Conservation (phyloP, 257 asterid genomes). For the Solanum megistacrolobum region DNA sequence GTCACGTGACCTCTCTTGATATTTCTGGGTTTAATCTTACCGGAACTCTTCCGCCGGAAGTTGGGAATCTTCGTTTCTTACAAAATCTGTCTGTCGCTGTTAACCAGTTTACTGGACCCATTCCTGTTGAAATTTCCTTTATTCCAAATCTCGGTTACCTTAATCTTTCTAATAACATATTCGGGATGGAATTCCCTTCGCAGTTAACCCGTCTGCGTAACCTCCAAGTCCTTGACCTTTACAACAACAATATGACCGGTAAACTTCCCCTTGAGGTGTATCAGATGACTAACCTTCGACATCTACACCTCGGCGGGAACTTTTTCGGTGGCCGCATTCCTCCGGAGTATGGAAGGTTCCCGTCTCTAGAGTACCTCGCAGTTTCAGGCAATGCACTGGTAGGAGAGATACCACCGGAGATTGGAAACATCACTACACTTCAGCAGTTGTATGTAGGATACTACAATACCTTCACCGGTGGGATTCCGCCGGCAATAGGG, state of each 20-base stretch:
- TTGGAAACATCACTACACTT: conserved; percentile 50
- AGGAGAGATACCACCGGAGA: conserved; percentile 60
- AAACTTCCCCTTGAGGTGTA: conserved; percentile 45
- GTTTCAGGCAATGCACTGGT: conserved; percentile 70
- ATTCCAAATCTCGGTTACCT: conserved; percentile 44
- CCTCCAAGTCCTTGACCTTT: conserved; percentile 63
- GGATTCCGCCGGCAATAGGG: conserved; percentile 74
- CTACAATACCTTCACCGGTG: conserved; percentile 60
- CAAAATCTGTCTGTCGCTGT: conserved; percentile 45
- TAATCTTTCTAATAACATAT: conserved; percentile 64
- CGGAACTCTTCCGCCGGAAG: conserved; percentile 47
- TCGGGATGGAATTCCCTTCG: conserved; percentile 43
- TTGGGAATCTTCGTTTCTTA: conserved; percentile 58
- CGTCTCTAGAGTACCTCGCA: conserved; percentile 58
- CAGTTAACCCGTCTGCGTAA: conserved; percentile 34
- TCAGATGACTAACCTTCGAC: conserved; percentile 36
- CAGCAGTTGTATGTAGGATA: conserved; percentile 79
- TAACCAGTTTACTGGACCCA: conserved; percentile 50
- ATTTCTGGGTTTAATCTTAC: conserved; percentile 50
- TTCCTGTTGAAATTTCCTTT: conserved; percentile 50
- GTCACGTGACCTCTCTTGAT: conserved; percentile 63
- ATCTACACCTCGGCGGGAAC: conserved; percentile 80
- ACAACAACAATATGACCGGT: conserved; percentile 76
- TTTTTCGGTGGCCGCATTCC: conserved; percentile 62
- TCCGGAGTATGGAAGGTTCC: conserved; percentile 50